These are phyloP conservation scores for Neurospora sp. DNA, from an alignment of 495 filamentous ascomycete genomes.

Conservation along the genomic window DNA sequence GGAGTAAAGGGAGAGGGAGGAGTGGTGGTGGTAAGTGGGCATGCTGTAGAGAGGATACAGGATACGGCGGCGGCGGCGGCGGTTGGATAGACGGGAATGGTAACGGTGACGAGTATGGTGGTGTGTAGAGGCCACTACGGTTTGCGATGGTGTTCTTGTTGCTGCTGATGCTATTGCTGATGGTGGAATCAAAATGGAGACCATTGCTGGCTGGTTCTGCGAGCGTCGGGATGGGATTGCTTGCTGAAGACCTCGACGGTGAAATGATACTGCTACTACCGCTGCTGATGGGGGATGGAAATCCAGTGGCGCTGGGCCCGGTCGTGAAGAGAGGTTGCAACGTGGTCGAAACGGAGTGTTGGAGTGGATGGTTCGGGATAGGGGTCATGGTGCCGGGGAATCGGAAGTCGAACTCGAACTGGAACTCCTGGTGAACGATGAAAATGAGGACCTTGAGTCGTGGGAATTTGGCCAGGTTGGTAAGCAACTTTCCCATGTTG, in stretches of 20 bases:
- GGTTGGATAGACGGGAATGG: background rate
- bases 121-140: background rate
- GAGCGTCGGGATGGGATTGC: background rate
- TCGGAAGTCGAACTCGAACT: constrained; percentile 34
- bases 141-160: background rate
- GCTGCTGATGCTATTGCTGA: background rate
- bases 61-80: background rate
- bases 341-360: background rate
- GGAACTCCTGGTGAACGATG: constrained; percentile 37
- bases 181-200: background rate
- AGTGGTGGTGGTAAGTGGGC: background rate
- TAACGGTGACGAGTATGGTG: background rate
- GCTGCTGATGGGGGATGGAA: constrained; percentile 5
- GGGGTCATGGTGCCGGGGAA: constrained; percentile 19
- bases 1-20: background rate
- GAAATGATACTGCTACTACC: background rate
- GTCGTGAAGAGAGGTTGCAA: background rate
- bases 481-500: constrained; percentile 37
- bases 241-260: background rate
- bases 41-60: background rate
- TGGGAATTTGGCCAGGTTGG: constrained; percentile 31
- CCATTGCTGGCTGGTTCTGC: background rate
- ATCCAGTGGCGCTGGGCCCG: background rate
- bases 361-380: constrained; percentile 3
- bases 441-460: constrained; percentile 33